phyloP scores from a whole-genome alignment of 2,329 filamentous ascomycete species.

The Chaetomiaceae sp. region DNA sequence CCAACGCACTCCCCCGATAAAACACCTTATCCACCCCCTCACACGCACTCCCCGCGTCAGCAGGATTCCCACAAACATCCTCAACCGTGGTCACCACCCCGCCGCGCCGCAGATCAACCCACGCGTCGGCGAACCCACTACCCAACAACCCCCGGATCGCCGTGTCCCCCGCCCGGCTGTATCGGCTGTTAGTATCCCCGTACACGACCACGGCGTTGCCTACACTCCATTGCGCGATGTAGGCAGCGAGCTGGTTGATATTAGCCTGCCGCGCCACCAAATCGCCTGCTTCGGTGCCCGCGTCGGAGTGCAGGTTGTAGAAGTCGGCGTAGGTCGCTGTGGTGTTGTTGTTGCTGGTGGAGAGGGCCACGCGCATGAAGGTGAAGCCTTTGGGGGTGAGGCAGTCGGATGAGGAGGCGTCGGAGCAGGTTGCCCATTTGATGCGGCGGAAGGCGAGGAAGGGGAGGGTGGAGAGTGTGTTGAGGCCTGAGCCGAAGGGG shows the following conservation, averaged over 20 bases:
- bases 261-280: conserved; percentile 53
- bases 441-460: conserved; percentile 52
- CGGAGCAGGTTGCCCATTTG: conserved; percentile 56
- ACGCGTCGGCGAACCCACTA: conserved; percentile 49
- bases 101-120: conserved; percentile 50
- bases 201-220: conserved; percentile 60
- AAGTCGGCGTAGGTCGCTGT: conserved; percentile 50
- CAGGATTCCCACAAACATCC: conserved; percentile 55
- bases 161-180: conserved; percentile 52
- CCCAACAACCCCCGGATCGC: conserved; percentile 42
- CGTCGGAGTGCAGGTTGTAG: conserved; percentile 65
- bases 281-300: conserved; percentile 51
- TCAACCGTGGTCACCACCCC: conserved; percentile 43
- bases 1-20: conserved; percentile 47
- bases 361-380: conserved; percentile 54
- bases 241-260: conserved; percentile 52
- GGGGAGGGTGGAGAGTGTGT: conserved; percentile 55
- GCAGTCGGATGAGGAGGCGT: conserved; percentile 54
- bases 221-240: conserved; percentile 50
- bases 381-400: conserved; percentile 67
- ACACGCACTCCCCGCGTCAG: conserved; percentile 43
- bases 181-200: conserved; percentile 62
- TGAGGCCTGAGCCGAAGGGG: conserved; percentile 58
- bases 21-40: conserved; percentile 66
- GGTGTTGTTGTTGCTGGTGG: conserved; percentile 30